Percentiles rank a stretch among this genome's conserved stretches.
These are phyloP conservation scores for Fraxinus americana DNA, from an alignment of 257 asterid genomes.

Conservation along the genomic window DNA sequence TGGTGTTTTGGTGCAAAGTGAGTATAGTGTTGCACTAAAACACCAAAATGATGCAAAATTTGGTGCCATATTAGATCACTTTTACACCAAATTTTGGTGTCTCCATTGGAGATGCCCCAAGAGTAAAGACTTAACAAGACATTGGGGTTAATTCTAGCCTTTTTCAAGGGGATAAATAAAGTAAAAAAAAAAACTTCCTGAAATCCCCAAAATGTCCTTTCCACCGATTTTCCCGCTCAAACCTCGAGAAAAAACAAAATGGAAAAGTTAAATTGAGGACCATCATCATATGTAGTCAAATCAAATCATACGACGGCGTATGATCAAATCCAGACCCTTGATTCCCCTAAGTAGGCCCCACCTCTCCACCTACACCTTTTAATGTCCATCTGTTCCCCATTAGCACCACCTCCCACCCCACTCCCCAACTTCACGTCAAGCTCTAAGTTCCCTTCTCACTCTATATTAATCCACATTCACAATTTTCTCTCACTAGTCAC, in stretches of 20 bases:
- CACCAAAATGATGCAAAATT: too few species aligned
- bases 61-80: too few species aligned
- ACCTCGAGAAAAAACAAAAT: not conserved
- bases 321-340: slow-evolving; percentile 24
- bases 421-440: not conserved
- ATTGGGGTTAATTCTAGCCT: too few species aligned
- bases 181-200: too few species aligned
- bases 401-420: slow-evolving; percentile 25
- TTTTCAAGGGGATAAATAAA: too few species aligned
- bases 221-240: slow-evolving; percentile 20
- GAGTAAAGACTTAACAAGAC: too few species aligned
- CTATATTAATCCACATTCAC: slow-evolving; percentile 27
- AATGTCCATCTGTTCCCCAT: slow-evolving; percentile 70
- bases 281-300: not conserved
- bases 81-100: too few species aligned
- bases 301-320: slow-evolving; percentile 24
- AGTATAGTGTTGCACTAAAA: too few species aligned
- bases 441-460: slow-evolving; percentile 2
- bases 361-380: slow-evolving; percentile 31
- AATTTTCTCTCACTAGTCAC: slow-evolving; percentile 6
- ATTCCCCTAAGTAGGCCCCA: slow-evolving; percentile 42
- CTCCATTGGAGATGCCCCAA: too few species aligned
- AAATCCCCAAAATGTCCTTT: slow-evolving; percentile 41
- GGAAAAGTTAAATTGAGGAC: not conserved
- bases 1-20: too few species aligned